Evolutionary conservation across 2,329 filamentous ascomycete genomes (phyloP).

Genomic region (Ophiobolus disseminans): DNA sequence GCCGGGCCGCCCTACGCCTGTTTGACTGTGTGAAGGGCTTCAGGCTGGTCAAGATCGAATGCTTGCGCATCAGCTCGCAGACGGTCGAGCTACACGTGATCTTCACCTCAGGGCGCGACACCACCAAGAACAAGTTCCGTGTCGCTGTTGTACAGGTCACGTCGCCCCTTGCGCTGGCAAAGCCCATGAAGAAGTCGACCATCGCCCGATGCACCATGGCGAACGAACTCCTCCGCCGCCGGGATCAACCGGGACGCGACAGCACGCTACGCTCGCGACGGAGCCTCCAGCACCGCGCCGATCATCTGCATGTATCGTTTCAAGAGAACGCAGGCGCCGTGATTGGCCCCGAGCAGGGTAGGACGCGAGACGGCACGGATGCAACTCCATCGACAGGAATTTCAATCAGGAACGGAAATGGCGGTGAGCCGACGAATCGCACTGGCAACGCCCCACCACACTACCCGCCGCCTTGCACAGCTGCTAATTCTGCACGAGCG

Average conservation of each 20-base stretch:
- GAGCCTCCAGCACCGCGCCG: conserved; percentile 8
- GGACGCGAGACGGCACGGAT: conserved; percentile 11
- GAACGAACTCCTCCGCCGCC: conserved; percentile 21
- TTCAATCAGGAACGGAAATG: conserved; percentile 12
- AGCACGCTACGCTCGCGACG: conserved; percentile 7
- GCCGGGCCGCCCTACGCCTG: neutral
- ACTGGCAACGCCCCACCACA: conserved; percentile 6
- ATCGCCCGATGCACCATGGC: conserved; percentile 21
- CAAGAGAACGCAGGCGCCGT: neutral
- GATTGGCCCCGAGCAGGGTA: conserved; percentile 5
- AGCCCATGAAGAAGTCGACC: conserved; percentile 21
- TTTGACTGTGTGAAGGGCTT: conserved; percentile 10
- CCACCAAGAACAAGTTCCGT: conserved; percentile 5
- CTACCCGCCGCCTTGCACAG: neutral
- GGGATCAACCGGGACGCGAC: conserved; percentile 18
- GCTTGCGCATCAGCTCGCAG: conserved; percentile 10
- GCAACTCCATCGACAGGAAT: conserved; percentile 5
- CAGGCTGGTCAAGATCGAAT: conserved; percentile 14
- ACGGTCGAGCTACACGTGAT: conserved; percentile 17
- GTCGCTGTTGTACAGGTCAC: conserved; percentile 8
- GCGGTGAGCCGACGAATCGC: conserved; percentile 13
- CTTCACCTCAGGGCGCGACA: conserved; percentile 4
- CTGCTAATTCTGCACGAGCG: conserved; percentile 6
- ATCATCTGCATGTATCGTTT: conserved; percentile 9
- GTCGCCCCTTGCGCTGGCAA: conserved; percentile 4